A percentile compares a stretch with the other conserved stretches of the same genome.
Evolutionary conservation across 306 rosid genomes (phyloP).

Genomic region (Potentilla sterilis): DNA sequence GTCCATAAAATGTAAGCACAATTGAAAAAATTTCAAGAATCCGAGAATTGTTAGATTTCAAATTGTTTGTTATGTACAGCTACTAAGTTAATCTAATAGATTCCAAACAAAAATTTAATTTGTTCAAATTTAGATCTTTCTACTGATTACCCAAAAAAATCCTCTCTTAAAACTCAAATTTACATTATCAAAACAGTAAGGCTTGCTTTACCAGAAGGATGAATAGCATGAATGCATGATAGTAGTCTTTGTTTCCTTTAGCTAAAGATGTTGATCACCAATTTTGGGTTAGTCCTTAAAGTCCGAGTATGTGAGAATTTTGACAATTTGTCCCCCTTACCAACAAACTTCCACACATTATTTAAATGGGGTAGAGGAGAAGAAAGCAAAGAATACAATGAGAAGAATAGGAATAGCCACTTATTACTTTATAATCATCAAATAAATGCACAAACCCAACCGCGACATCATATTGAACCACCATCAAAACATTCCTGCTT

Average conservation of each 20-base stretch:
- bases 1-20: too few relatives aligned
- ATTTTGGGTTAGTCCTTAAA: neutral
- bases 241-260: neutral
- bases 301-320: neutral
- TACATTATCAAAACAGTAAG: too few relatives aligned
- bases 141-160: too few relatives aligned
- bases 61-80: too few relatives aligned
- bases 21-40: too few relatives aligned
- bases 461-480: constrained; percentile 40
- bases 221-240: neutral
- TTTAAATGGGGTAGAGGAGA: neutral
- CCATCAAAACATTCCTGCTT: constrained; percentile 41
- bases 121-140: too few relatives aligned
- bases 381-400: constrained; percentile 12
- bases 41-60: too few relatives aligned
- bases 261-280: neutral
- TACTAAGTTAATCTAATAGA: too few relatives aligned
- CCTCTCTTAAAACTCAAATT: too few relatives aligned
- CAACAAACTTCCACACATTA: neutral
- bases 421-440: constrained; percentile 41
- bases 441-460: constrained; percentile 41
- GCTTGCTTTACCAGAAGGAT: neutral
- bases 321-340: constrained; percentile 8
- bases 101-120: too few relatives aligned
- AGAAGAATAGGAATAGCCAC: constrained; percentile 37